Evolutionary conservation across 495 filamentous ascomycete species (phyloP).

Genomic region (Penicillium herquei): DNA sequence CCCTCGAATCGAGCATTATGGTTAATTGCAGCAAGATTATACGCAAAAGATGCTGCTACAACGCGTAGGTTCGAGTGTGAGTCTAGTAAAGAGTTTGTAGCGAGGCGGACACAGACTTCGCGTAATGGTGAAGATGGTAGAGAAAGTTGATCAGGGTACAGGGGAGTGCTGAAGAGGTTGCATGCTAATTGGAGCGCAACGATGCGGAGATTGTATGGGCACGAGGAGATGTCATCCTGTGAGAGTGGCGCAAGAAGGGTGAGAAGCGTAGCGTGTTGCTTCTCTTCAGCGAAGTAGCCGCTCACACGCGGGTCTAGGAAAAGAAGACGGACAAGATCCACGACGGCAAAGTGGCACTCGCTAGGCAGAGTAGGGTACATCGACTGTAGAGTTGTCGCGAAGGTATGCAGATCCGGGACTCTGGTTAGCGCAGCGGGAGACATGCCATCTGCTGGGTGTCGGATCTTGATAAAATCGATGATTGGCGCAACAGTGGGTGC

Average conservation of each 20-base stretch:
- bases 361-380: constrained; percentile 26
- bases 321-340: constrained; percentile 77
- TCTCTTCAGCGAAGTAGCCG: constrained; percentile 79
- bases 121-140: constrained; percentile 31
- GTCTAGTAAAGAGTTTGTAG: constrained; percentile 56
- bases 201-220: constrained; percentile 79
- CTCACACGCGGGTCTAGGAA: constrained; percentile 82
- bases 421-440: constrained; percentile 39
- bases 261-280: constrained; percentile 58
- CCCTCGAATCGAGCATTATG: constrained; percentile 60
- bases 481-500: constrained; percentile 54
- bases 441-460: constrained; percentile 18
- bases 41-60: constrained; percentile 76
- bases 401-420: constrained; percentile 52
- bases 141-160: constrained; percentile 47
- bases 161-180: constrained; percentile 59
- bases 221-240: constrained; percentile 47
- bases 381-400: constrained; percentile 34
- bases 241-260: constrained; percentile 56
- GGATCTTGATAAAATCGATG: constrained; percentile 60
- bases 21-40: constrained; percentile 74
- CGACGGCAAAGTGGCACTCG: constrained; percentile 67
- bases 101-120: constrained; percentile 38
- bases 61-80: constrained; percentile 58
- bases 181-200: constrained; percentile 68